Conservation (phyloP, 106 monocot genomes). For the Apostasia ramifera region DNA sequence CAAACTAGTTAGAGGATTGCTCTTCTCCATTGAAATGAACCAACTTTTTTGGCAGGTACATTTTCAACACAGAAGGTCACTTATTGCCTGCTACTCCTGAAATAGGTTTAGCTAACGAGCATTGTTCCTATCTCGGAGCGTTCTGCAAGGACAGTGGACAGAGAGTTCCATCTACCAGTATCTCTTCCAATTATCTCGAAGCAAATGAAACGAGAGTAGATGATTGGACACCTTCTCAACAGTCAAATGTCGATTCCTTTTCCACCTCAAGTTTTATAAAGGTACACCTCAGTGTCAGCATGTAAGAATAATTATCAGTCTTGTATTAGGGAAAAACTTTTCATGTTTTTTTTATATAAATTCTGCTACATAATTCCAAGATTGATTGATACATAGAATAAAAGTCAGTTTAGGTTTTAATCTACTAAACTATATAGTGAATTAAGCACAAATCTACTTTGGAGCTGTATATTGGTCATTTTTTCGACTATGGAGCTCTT, state of each 20-base stretch:
- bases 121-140: constrained; percentile 88
- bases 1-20: background rate
- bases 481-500: no score
- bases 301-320: background rate
- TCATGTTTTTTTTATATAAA: background rate
- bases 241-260: constrained; percentile 19
- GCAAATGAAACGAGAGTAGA: constrained; percentile 40
- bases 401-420: background rate
- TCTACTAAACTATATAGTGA: background rate
- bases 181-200: constrained; percentile 27
- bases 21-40: background rate
- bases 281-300: constrained; percentile 24
- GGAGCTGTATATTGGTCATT: no score
- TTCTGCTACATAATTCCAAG: background rate
- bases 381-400: no score
- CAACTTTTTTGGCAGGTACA: constrained; percentile 43
- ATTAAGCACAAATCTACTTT: background rate
- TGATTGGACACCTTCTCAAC: background rate
- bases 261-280: constrained; percentile 40
- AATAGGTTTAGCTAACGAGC: constrained; percentile 73
- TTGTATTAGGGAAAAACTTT: background rate
- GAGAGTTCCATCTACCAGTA: constrained; percentile 13
- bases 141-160: constrained; percentile 52
- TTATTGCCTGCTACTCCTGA: constrained; percentile 82
- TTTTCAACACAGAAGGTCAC: constrained; percentile 98